Base-by-base conservation (phyloP, 192 early-diverging fungal genomes). In the Gamsiella multidivaricata region DNA sequence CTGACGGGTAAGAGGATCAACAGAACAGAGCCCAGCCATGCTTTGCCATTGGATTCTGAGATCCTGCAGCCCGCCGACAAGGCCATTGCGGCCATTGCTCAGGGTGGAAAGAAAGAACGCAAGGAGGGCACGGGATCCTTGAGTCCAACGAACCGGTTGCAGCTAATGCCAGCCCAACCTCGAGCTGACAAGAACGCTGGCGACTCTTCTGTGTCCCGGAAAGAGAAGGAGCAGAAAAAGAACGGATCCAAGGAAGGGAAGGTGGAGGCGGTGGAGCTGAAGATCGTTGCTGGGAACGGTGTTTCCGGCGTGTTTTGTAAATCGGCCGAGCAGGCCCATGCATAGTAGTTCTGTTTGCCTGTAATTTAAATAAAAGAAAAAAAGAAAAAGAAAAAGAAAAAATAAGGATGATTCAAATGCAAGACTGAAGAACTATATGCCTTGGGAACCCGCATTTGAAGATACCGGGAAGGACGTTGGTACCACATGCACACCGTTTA, bases 1-100 rank as follows among this genome's bases (percentile, higher is more conserved):
- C 54, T 79, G 32, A 76, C 79, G 5, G 82, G 82, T 6, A 79
- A 80, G 58, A 61, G 82, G 23, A 69, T 47, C 33, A 83, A 83
- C 54, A 73, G 61, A 37, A 73, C 82, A 0, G 61, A 65, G 26
- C 82, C 82, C 2, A 54, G 69, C 11, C 61, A 74, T 55, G 70
- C 82, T 0, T 36, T 80, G 53, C 76, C 82, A 1, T 49, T 83
- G 29, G 67, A 73, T 36, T 79, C 76, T 2, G 62, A 72, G 11
- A 34, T 51, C 1, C 42, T 74, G 2, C 50, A 54, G 51, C 37
- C 70, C 5, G 67, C 61, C 3, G 67, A 61, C 14, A 60, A 65
- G 23, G 59, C 65, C 7, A 51, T 78, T 9, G 65, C 74, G 8
- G 74, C 65, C 0, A 64, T 78, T 46, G 59, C 74, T n/a, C 14